phyloP scores from a whole-genome alignment of 257 asterid genomes.

The Jacaranda copaia region DNA sequence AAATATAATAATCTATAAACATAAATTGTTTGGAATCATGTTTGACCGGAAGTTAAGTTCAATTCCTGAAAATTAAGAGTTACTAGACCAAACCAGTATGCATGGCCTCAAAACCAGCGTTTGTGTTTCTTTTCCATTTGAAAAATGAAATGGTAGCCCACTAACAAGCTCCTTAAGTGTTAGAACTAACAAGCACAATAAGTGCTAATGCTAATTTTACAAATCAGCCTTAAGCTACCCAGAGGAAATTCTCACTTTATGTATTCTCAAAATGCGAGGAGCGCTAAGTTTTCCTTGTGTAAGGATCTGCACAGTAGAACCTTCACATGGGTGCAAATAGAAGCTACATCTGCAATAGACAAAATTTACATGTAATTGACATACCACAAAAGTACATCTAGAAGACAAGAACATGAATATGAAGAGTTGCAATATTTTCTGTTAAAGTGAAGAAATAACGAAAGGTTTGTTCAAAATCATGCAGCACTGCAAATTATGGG shows the following conservation, averaged over 20 bases:
- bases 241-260: slow-evolving; percentile 69
- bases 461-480: neutral
- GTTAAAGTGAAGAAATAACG: neutral
- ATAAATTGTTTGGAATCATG: slow-evolving; percentile 7
- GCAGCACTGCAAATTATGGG: neutral
- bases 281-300: slow-evolving; percentile 99
- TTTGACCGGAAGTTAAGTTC: neutral
- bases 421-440: neutral
- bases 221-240: slow-evolving; percentile 26
- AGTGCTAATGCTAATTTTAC: neutral
- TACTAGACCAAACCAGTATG: neutral
- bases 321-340: slow-evolving; percentile 93
- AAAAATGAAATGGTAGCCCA: neutral
- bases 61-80: neutral
- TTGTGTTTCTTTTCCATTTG: neutral
- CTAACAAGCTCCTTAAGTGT: neutral
- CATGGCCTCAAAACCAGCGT: neutral
- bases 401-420: slow-evolving; percentile 1
- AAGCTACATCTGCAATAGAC: slow-evolving; percentile 89
- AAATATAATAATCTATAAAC: neutral
- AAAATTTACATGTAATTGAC: slow-evolving; percentile 33
- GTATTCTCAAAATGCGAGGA: slow-evolving; percentile 97
- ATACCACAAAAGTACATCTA: slow-evolving; percentile 4
- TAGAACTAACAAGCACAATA: neutral
- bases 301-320: slow-evolving; percentile 79